These are phyloP conservation scores for Streptanthus diversifolius DNA, from an alignment of 345 rosid genomes.

Conservation along the genomic window DNA sequence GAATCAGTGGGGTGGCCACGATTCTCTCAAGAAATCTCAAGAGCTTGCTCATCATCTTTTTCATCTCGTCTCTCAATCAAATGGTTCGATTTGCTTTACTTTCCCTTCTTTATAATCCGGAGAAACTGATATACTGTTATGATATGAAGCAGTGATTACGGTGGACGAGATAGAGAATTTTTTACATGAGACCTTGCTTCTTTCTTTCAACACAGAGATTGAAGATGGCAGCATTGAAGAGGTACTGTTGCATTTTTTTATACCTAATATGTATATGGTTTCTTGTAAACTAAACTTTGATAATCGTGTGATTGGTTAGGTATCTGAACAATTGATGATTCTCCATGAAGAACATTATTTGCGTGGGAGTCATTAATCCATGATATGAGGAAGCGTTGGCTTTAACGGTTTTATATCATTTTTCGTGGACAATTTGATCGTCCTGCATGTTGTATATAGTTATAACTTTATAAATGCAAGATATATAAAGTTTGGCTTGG, in stretches of 20 bases:
- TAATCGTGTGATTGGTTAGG: conserved; percentile 8
- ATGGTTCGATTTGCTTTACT: conserved; percentile 28
- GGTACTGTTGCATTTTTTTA: conserved; percentile 22
- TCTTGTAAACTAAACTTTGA: neutral
- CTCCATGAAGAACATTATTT: conserved; percentile 29
- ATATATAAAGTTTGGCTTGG: too few species aligned
- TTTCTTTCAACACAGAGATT: conserved; percentile 74
- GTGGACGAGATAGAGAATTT: conserved; percentile 70
- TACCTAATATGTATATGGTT: neutral
- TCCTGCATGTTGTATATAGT: too few species aligned
- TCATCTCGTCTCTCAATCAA: conserved; percentile 49
- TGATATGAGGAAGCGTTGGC: neutral
- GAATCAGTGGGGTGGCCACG: conserved; percentile 75
- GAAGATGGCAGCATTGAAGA: conserved; percentile 93
- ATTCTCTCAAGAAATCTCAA: conserved; percentile 47
- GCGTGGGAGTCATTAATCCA: conserved; percentile 19
- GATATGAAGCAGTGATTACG: conserved; percentile 41
- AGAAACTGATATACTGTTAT: neutral
- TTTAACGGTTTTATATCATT: neutral
- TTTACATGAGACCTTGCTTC: conserved; percentile 67
- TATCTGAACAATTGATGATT: conserved; percentile 36
- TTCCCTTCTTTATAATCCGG: neutral
- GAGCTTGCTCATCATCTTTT: conserved; percentile 43
- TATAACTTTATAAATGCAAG: too few species aligned
- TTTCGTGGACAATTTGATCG: neutral